Conservation (phyloP, 225 moss, liverwort and hornwort genomes). For the Lunularia cruciata region DNA sequence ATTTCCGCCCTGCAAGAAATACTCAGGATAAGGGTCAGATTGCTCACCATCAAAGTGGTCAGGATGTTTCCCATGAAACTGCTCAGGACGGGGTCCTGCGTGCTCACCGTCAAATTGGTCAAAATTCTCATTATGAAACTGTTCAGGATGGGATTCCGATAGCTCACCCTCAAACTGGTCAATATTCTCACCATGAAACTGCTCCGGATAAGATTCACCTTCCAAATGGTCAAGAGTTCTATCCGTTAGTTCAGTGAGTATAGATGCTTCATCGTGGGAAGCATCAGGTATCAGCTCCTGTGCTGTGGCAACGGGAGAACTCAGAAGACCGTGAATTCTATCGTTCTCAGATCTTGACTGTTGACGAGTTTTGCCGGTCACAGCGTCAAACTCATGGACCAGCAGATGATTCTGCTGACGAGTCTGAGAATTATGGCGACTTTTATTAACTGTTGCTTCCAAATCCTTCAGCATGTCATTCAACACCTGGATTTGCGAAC, state of each 20-base stretch:
- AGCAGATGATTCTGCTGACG: not conserved
- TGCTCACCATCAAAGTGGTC: not conserved
- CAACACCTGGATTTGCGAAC: constrained; percentile 29
- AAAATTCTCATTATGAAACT: not conserved
- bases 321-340: too few species aligned
- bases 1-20: too few species aligned
- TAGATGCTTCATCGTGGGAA: not conserved
- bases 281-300: not conserved
- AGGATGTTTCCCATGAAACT: not conserved
- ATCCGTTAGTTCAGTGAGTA: not conserved
- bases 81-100: not conserved
- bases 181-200: not conserved
- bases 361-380: not conserved
- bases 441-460: constrained; percentile 37
- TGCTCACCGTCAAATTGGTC: constrained; percentile 1
- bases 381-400: constrained; percentile 16
- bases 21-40: too few species aligned
- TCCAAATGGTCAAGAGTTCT: not conserved
- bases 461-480: constrained; percentile 42
- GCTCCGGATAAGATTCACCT: not conserved
- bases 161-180: not conserved
- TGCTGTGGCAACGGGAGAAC: too few species aligned
- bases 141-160: not conserved
- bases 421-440: constrained; percentile 30
- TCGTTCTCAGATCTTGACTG: too few species aligned